These are phyloP conservation scores for Apiospora marii DNA, from an alignment of 2,329 filamentous ascomycete genomes.

Conservation along the genomic window DNA sequence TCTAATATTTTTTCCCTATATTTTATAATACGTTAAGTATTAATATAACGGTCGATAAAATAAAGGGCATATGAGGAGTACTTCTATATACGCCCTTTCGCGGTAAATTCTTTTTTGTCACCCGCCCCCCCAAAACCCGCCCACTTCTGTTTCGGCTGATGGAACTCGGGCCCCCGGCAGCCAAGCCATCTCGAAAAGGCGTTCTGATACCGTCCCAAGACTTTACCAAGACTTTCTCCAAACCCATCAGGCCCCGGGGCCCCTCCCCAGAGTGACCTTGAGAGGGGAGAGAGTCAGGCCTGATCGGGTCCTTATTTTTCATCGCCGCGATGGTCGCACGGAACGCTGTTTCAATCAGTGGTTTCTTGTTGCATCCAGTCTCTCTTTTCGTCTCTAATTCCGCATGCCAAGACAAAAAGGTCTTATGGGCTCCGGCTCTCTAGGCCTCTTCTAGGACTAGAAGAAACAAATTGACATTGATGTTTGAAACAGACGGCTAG, in stretches of 20 bases:
- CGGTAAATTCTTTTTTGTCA: too few species aligned
- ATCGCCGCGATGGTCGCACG: conserved; percentile 8
- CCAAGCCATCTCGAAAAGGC: conserved; percentile 22
- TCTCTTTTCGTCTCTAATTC: not conserved
- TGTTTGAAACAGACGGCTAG: conserved; percentile 7
- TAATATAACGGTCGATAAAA: too few species aligned
- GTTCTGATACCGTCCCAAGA: conserved; percentile 24
- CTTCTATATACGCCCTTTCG: too few species aligned
- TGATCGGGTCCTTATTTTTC: not conserved
- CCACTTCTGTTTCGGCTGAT: conserved; percentile 21
- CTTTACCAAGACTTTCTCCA: conserved; percentile 24
- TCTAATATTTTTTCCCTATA: too few species aligned
- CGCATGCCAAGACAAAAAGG: conserved; percentile 11
- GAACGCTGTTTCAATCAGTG: conserved; percentile 23
- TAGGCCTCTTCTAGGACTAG: conserved; percentile 7
- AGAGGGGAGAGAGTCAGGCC: not conserved
- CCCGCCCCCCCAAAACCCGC: not conserved
- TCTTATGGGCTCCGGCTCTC: not conserved
- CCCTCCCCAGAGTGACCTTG: not conserved
- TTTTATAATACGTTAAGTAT: too few species aligned
- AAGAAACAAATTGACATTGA: conserved; percentile 12
- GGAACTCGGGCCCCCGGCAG: conserved; percentile 13
- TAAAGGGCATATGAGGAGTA: too few species aligned
- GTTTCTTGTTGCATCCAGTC: conserved; percentile 18
- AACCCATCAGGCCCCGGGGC: not conserved